Evolutionary conservation across 805 yeast species (phyloP), one percentile per base, ranked within the genome.

Genomic region (Candida boidinii): DNA sequence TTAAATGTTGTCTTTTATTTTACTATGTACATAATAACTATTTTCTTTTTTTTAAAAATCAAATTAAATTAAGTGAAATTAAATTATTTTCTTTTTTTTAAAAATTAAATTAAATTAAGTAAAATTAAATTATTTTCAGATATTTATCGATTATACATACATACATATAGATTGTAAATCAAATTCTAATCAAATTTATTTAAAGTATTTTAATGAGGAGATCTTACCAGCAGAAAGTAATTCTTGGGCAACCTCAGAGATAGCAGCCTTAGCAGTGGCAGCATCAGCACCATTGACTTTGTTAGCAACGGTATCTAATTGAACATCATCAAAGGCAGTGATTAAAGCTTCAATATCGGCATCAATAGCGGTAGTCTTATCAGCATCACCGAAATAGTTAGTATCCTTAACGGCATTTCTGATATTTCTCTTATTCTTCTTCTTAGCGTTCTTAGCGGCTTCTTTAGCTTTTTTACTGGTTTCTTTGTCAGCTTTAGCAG

Each of bases 371-470:
- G 74, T 67, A 30, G 90, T 70, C 40, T 74, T 73, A 39, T 62
- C 73, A 38, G 78, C 81, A 49, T 79, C 86, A 46, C 92, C 92
- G 47, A 86, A 87, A 73, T 85, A 86, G 37, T 70, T 82, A 47
- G 69, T 76, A 28, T 84, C 96, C 70, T 88, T 86, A 45, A 76
- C 85, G 38, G 87, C 68, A 48, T 64, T 62, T 74, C 97, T 85
- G 44, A 92, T 42, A 33, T 53, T 39, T 45, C 62, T 51, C 59
- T 57, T 57, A 37, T 53, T 54, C 83, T 92, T 92, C 94, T 92
- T 92, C 73, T 86, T 88, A 34, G 96, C 96, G 48, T 83, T 85
- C 73, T 92, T 95, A 58, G 94, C 95, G 48, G 90, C 81, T 71
- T 90, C 94, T 73, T 90, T 90, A 50, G 86, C 79, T 59, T 79